Conservation (phyloP, 352 stramenopile genomes). For the Globisporangium nunn region DNA sequence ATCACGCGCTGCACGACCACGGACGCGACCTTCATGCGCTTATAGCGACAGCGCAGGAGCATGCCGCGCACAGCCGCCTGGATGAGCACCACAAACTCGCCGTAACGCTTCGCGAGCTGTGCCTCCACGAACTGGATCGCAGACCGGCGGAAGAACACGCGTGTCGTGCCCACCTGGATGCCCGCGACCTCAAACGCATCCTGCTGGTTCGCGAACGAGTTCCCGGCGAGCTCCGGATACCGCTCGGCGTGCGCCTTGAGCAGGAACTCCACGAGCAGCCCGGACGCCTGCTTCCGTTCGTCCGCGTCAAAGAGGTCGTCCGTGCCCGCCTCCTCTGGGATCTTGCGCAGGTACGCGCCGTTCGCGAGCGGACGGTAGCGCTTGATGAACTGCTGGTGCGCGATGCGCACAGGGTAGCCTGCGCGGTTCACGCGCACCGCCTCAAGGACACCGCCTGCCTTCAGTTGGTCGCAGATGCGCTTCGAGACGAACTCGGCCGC, state of each 20-base stretch:
- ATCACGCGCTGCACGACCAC: conserved; percentile 51
- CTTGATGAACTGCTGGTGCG: conserved; percentile 90
- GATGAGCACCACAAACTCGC: conserved; percentile 83
- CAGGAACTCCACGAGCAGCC: conserved; percentile 58
- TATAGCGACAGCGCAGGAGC: conserved; percentile 40
- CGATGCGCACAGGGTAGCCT: conserved; percentile 96
- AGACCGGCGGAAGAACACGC: conserved; percentile 79
- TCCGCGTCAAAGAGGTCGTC: conserved; percentile 48
- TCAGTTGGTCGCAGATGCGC: conserved; percentile 94
- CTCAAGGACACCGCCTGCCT: conserved; percentile 98
- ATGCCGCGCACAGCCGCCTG: conserved; percentile 61
- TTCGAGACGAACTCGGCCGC: conserved; percentile 77
- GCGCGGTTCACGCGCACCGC: conserved; percentile 96
- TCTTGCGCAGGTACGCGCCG: conserved; percentile 45
- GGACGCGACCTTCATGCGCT: conserved; percentile 33
- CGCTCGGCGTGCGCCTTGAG: conserved; percentile 59
- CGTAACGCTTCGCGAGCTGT: conserved; percentile 79
- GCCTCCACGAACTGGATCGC: conserved; percentile 84
- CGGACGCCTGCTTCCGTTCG: conserved; percentile 45
- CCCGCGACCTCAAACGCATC: conserved; percentile 36
- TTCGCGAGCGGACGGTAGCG: conserved; percentile 82
- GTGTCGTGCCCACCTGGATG: conserved; percentile 75
- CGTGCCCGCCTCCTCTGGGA: conserved; percentile 43
- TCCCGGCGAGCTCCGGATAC: conserved; percentile 43
- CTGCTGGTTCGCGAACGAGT: conserved; percentile 28